Base-by-base conservation (phyloP, 257 asterid species). In the Petunia axillaris region DNA sequence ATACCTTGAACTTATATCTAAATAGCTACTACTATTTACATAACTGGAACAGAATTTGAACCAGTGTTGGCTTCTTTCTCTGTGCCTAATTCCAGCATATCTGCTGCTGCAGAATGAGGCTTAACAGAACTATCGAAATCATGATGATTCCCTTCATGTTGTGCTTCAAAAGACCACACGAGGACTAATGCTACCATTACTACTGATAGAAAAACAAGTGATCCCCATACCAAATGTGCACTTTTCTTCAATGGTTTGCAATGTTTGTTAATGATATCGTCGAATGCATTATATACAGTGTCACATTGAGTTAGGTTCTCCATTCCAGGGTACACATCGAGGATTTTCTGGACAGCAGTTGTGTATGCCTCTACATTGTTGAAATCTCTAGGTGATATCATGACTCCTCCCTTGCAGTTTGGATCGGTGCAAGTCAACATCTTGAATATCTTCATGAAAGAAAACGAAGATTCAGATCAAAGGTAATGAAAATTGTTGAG, bases 311-410 rank as follows among this genome's bases (percentile, higher is more conserved):
- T 91, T 8, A 95, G 85, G 83, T 86, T 78, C 25, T 93, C 94
- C 97, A 95, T 85, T 0, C 87, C 89, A 1, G 99, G 99, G 77
- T 93, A 95, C 25, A 86, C 95, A 11, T 92, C 86, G 3, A 95
- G 83, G 11, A 95, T 84, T 50, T 81, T 85, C 76, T 93, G 98
- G 79, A 93, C 87, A 1, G 99, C 87, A 3, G 80, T 84, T 2
- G 97, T 83, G 87, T 93, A 95, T 2, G 91, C 90, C 71, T 78
- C 82, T 4, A 90, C 75, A 2, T 76, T 75, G 77, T 87, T 84
- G 89, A 78, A 93, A 37, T 86, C 87, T 8, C 4, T 64, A 3
- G 88, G 83, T 1, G 99, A 77, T 43, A 95, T 76, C 37, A 83
- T 16, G 55, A 95, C 88, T 75, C 98, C 98, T 44, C 98, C 98